These are phyloP conservation scores for Carex myosuroides DNA, from an alignment of 176 grass and related monocot genomes.

Conservation along the genomic window DNA sequence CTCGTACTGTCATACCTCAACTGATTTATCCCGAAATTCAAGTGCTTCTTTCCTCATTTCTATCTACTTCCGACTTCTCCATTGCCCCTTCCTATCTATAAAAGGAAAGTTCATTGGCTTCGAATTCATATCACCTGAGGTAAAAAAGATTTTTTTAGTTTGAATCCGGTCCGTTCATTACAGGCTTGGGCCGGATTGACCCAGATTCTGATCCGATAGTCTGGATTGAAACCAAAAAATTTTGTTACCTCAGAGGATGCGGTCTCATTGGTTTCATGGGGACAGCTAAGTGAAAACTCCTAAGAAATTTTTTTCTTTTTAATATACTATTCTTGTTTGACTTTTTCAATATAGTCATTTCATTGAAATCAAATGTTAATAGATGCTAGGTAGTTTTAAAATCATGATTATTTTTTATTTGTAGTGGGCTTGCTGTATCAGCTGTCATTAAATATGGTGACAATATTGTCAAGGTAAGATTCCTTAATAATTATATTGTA, in stretches of 20 bases:
- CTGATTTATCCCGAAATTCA: not conserved
- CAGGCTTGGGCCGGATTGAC: too few relatives aligned
- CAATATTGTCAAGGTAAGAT: slow-evolving; percentile 11
- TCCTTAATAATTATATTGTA: not conserved
- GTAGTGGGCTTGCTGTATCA: slow-evolving; percentile 37
- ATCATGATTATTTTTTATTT: not conserved
- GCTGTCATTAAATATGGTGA: slow-evolving; percentile 11
- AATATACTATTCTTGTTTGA: not conserved
- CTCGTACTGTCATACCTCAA: not conserved
- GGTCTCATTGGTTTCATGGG: not conserved
- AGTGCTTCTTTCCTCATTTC: not conserved
- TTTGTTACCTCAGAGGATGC: too few relatives aligned
- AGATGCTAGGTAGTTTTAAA: not conserved
- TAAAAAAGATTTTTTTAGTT: too few relatives aligned
- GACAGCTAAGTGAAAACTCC: not conserved
- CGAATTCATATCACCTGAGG: too few relatives aligned
- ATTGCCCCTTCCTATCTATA: slow-evolving; percentile 2
- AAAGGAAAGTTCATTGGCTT: not conserved
- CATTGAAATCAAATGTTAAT: not conserved
- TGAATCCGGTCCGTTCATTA: too few relatives aligned
- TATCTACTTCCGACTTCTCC: not conserved
- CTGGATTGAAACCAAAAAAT: too few relatives aligned
- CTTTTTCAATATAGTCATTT: not conserved
- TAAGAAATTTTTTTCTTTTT: not conserved
- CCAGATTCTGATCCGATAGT: too few relatives aligned